Base-by-base conservation (phyloP, 345 rosid genomes). In the Crucihimalaya himalaica region DNA sequence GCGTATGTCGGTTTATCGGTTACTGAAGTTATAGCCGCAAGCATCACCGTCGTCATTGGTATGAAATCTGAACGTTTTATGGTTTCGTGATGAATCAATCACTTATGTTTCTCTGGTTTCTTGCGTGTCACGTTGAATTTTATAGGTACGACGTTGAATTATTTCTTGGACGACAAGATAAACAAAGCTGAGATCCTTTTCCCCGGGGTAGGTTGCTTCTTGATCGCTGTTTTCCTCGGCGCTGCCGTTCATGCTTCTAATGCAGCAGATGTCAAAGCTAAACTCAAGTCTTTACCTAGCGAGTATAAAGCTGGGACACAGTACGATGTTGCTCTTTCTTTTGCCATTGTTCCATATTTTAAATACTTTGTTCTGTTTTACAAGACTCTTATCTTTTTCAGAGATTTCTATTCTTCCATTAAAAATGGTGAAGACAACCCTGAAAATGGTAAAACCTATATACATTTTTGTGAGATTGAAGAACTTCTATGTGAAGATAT, bases 41-140 rank as follows among this genome's bases (percentile, higher is more conserved):
- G 98, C 84, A 86, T 87, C 43, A 89, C 94, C 12, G 97, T 90
- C 32, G 96, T 93, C 56, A 85, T 93, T 84, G 95, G 97, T 66
- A 42, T 37, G 37, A 2, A 37, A n/a, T 48, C n/a, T 21, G 0
- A 9, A 50, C 1, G n/a, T 50, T 2, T 14, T 21, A 15, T 13
- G 2, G 40, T 11, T 47, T 34, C 42, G 43, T 48, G 48, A 68
- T 12, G 12, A 16, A 15, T 1, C 29, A 25, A 13, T 37, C 0
- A 29, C 57, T 43, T 53, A 56, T 62, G 76, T 54, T 35, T 9
- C 12, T 15, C 4, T 61, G 60, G 46, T 71, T 58, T 45, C 54
- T 60, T 67, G 74, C 14, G 13, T 61, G 27, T 2, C 43, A 67
- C 53, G 71, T 18, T 25, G 65, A 37, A 1, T 27, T 53, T 61